Conservation (phyloP, 164 flowering plant genomes). For the Magnolia sinica region DNA sequence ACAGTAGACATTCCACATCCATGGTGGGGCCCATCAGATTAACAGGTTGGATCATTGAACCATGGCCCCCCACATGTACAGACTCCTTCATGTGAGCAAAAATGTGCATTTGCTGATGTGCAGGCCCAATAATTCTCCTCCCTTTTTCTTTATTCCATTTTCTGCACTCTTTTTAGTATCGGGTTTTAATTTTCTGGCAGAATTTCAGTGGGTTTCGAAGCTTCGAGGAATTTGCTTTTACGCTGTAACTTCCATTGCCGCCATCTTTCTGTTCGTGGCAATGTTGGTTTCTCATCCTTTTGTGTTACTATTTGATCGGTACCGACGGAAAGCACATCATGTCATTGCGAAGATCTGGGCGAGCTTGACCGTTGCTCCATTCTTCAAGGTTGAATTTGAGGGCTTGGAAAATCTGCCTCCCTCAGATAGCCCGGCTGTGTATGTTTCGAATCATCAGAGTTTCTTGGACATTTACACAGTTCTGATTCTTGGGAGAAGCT, state of each 20-base stretch:
- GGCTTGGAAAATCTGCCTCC: slow-evolving; percentile 88
- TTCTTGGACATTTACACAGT: slow-evolving; percentile 84
- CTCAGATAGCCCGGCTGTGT: slow-evolving; percentile 76
- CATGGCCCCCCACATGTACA: background rate
- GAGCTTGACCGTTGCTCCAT: slow-evolving; percentile 49
- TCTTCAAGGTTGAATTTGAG: slow-evolving; percentile 57
- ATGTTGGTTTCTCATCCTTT: slow-evolving; percentile 86
- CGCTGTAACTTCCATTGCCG: slow-evolving; percentile 49
- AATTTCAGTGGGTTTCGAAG: slow-evolving; percentile 40
- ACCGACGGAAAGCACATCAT: slow-evolving; percentile 66
- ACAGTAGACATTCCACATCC: background rate
- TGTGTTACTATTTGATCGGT: slow-evolving; percentile 70
- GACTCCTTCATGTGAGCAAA: background rate
- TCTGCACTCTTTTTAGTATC: background rate
- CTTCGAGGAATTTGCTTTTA: slow-evolving; percentile 74
- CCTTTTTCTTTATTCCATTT: slow-evolving; percentile 4
- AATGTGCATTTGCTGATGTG: background rate
- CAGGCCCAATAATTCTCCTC: background rate
- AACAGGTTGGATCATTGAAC: background rate
- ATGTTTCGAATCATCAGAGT: slow-evolving; percentile 94
- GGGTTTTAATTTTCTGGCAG: slow-evolving; percentile 34
- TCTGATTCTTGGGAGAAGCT: slow-evolving; percentile 77
- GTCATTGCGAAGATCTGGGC: slow-evolving; percentile 87
- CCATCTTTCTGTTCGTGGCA: slow-evolving; percentile 56
- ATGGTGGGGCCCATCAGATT: background rate